Conservation (phyloP, 202 grass and related monocot genomes). For the Schoenoplectus tabernaemontani region DNA sequence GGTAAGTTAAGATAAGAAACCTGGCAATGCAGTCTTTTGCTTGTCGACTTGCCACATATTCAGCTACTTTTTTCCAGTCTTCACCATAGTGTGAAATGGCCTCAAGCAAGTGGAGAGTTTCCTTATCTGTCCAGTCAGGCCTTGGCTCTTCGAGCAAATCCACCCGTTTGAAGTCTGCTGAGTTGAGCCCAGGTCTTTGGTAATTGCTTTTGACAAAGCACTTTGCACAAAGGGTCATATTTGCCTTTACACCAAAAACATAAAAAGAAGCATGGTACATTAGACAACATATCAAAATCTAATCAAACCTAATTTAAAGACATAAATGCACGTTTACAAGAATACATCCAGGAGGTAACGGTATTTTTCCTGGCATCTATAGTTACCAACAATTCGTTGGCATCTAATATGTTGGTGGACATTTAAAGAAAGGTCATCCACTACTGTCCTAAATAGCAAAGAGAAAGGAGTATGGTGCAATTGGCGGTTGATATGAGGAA, state of each 20-base stretch:
- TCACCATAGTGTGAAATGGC: constrained; percentile 82
- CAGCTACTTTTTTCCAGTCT: constrained; percentile 91
- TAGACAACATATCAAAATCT: background rate
- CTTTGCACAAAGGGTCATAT: constrained; percentile 83
- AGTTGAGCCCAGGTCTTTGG: constrained; percentile 64
- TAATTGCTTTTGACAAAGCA: constrained; percentile 77
- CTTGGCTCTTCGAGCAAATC: constrained; percentile 71
- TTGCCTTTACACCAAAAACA: constrained; percentile 40
- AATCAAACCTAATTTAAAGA: background rate
- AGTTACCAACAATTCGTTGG: background rate
- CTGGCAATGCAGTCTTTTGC: constrained; percentile 90
- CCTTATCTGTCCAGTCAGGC: constrained; percentile 95
- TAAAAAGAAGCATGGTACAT: background rate
- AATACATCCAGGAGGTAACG: background rate
- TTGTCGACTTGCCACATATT: constrained; percentile 74
- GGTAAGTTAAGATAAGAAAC: background rate
- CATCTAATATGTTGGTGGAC: background rate
- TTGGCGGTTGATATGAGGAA: no score
- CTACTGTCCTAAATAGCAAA: no score
- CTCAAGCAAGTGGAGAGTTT: constrained; percentile 96
- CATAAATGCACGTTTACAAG: background rate
- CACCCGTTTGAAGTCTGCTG: constrained; percentile 74
- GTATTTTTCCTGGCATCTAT: background rate
- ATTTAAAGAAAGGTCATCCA: no score
- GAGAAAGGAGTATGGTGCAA: no score